Percentiles rank a stretch among this genome's conserved stretches.
Evolutionary conservation across 2,329 filamentous ascomycete genomes (phyloP).

Genomic region (Calonectria crousiana): DNA sequence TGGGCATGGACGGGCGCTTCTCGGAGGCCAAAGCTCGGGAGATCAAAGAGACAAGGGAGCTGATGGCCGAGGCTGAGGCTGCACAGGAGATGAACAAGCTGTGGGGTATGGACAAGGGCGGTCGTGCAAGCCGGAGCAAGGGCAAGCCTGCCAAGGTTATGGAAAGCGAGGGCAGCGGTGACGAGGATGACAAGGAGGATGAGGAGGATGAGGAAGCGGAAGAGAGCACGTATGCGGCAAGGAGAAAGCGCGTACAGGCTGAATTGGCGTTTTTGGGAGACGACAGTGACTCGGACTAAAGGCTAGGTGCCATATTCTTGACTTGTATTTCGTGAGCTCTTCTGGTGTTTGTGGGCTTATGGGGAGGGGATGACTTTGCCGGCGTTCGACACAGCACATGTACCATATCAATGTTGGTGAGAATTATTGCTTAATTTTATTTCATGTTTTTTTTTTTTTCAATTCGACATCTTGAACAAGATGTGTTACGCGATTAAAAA

Average conservation of each 20-base stretch:
- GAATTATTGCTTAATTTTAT: neutral
- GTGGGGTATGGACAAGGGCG: constrained; percentile 73
- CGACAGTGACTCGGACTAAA: constrained; percentile 74
- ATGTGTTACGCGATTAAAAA: neutral
- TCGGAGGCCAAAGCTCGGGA: constrained; percentile 85
- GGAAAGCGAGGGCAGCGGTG: constrained; percentile 46
- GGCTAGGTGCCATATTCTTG: neutral
- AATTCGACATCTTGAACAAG: neutral
- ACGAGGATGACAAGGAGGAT: constrained; percentile 42
- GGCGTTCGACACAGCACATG: neutral
- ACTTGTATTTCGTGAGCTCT: constrained; percentile 14
- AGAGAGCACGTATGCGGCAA: constrained; percentile 55
- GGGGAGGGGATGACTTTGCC: neutral
- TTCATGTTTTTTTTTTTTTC: neutral
- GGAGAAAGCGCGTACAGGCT: constrained; percentile 60
- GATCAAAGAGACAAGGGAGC: constrained; percentile 89
- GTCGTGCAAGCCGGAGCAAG: constrained; percentile 57
- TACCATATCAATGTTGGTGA: constrained; percentile 10
- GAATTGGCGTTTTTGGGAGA: constrained; percentile 76
- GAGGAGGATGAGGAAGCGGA: constrained; percentile 46
- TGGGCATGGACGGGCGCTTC: constrained; percentile 90
- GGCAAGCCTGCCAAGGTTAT: constrained; percentile 47
- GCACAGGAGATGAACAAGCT: constrained; percentile 84
- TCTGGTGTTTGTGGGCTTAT: neutral
- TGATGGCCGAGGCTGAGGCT: constrained; percentile 85